phyloP scores from a whole-genome alignment of 371 early-diverging fungal species.

The Mucor racemosus region DNA sequence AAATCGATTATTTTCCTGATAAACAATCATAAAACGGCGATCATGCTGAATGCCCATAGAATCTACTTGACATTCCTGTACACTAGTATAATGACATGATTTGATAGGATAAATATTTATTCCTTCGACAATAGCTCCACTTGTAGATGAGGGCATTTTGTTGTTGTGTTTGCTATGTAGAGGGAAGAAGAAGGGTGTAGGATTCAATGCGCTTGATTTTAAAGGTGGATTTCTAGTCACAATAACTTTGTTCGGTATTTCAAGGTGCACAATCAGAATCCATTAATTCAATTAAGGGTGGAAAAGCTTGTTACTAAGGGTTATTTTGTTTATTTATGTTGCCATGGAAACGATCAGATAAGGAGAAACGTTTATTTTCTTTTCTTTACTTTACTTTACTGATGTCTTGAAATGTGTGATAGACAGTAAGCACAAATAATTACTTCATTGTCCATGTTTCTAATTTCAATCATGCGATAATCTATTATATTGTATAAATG shows the following conservation, averaged over 20 bases:
- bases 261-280: neutral
- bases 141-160: constrained; percentile 20
- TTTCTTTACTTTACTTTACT: neutral
- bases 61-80: constrained; percentile 40
- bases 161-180: neutral
- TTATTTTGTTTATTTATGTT: neutral
- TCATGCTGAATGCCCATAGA: constrained; percentile 44
- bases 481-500: neutral
- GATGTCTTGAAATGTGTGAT: neutral
- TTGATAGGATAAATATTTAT: constrained; percentile 50
- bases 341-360: constrained; percentile 6
- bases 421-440: constrained; percentile 1
- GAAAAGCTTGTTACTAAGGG: neutral
- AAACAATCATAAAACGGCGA: constrained; percentile 52
- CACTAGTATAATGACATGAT: constrained; percentile 44
- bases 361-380: neutral
- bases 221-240: neutral
- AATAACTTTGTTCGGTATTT: neutral
- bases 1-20: constrained; percentile 36
- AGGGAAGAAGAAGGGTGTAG: neutral
- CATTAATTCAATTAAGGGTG: neutral
- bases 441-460: neutral
- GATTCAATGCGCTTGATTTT: neutral
- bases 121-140: constrained; percentile 25
- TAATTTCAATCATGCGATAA: neutral